A percentile compares a stretch with the other conserved stretches of the same genome.
phyloP scores from a whole-genome alignment of 208 protist species.

The Tritrichomonas foetus region DNA sequence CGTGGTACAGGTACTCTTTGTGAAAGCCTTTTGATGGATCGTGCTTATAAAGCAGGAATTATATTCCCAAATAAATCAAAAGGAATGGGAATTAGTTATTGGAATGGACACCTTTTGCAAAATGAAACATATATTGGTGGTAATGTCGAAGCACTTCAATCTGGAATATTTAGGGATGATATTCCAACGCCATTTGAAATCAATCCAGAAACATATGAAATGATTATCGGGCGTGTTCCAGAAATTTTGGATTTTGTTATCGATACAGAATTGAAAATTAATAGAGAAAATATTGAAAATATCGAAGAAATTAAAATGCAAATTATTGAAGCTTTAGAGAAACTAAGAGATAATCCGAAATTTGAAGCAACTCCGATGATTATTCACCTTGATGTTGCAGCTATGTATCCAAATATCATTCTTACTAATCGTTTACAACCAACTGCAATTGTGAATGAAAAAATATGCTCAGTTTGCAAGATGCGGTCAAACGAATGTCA shows the following conservation, averaged over 20 bases:
- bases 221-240: conserved; percentile 47
- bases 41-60: conserved; percentile 90
- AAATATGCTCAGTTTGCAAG: conserved; percentile 75
- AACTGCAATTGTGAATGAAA: conserved; percentile 74
- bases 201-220: conserved; percentile 60
- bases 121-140: conserved; percentile 97
- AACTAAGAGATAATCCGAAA: conserved; percentile 74
- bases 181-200: conserved; percentile 83
- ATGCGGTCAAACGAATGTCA: conserved; percentile 69
- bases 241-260: conserved; percentile 46
- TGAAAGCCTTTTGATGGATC: conserved; percentile 94
- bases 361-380: conserved; percentile 80
- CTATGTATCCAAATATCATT: conserved; percentile 99
- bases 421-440: conserved; percentile 99
- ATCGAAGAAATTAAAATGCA: conserved; percentile 64
- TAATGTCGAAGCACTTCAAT: conserved; percentile 81
- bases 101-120: conserved; percentile 92
- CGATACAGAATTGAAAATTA: conserved; percentile 21
- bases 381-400: conserved; percentile 97
- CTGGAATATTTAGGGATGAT: conserved; percentile 93
- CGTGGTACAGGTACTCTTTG: conserved; percentile 92
- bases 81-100: conserved; percentile 47
- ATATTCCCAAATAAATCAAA: conserved; percentile 97
- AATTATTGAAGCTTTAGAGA: conserved; percentile 69
- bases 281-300: conserved; percentile 76